These are phyloP conservation scores for Leccinellum albellum DNA, from an alignment of 768 basidiomycete genomes.

Conservation along the genomic window DNA sequence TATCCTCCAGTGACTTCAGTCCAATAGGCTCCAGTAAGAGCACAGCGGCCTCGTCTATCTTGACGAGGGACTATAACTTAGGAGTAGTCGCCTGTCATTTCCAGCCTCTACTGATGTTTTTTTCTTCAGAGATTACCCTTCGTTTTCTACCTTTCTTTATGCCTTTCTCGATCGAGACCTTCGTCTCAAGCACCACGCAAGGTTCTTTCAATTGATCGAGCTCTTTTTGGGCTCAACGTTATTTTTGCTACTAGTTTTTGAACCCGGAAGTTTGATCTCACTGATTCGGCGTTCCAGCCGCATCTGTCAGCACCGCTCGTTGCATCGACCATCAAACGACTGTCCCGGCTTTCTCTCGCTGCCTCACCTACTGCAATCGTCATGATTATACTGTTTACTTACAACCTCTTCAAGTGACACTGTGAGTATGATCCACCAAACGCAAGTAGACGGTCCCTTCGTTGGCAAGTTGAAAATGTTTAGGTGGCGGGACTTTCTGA, in stretches of 20 bases:
- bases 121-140: conserved; percentile 80
- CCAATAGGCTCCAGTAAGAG: too few species aligned
- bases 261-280: neutral
- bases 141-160: conserved; percentile 91
- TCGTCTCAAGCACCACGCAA: conserved; percentile 87
- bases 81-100: conserved; percentile 36
- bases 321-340: conserved; percentile 91
- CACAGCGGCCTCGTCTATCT: conserved; percentile 81
- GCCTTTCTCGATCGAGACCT: conserved; percentile 84
- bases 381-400: conserved; percentile 88
- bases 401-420: conserved; percentile 90
- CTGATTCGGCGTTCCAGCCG: conserved; percentile 37
- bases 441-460: conserved; percentile 31
- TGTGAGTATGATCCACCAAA: conserved; percentile 93
- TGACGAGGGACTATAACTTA: conserved; percentile 94
- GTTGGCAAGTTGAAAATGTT: conserved; percentile 30
- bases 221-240: conserved; percentile 91
- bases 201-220: conserved; percentile 92
- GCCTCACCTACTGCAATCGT: conserved; percentile 91
- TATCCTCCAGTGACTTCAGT: too few species aligned
- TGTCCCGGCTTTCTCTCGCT: conserved; percentile 76
- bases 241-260: conserved; percentile 30
- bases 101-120: neutral
- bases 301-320: conserved; percentile 86
- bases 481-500: conserved; percentile 2